phyloP scores from a whole-genome alignment of 768 basidiomycete species.

The Trichaptum fuscoviolaceum region DNA sequence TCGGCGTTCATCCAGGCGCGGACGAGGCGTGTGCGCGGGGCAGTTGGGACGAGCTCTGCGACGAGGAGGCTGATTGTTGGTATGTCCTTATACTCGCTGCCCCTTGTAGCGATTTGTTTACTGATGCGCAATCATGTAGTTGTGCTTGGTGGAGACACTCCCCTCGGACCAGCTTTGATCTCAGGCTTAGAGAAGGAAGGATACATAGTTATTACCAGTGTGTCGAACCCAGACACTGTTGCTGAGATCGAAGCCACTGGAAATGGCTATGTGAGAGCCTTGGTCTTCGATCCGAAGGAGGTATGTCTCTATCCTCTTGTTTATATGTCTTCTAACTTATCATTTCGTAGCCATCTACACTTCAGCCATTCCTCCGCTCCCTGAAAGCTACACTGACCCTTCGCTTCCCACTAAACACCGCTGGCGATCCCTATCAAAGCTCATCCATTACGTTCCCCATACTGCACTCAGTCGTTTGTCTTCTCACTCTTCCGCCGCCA shows the following conservation, averaged over 20 bases:
- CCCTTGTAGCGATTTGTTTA: background rate
- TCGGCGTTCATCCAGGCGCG: conserved; percentile 16
- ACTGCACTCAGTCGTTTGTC: conserved; percentile 73
- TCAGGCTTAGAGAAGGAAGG: conserved; percentile 70
- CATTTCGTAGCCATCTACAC: conserved; percentile 53
- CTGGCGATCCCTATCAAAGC: conserved; percentile 68
- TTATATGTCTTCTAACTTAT: conserved; percentile 3
- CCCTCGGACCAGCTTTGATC: conserved; percentile 67
- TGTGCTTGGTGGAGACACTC: conserved; percentile 75
- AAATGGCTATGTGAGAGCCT: conserved; percentile 73
- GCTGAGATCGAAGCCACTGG: conserved; percentile 56
- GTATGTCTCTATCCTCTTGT: conserved; percentile 31
- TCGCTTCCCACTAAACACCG: conserved; percentile 69
- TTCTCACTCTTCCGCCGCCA: conserved; percentile 51
- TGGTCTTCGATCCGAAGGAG: conserved; percentile 77
- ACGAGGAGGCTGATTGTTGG: conserved; percentile 34
- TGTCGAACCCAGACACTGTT: conserved; percentile 62
- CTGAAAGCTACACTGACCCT: conserved; percentile 74
- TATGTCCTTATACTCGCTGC: conserved; percentile 9
- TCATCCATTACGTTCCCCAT: conserved; percentile 61
- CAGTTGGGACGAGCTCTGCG: conserved; percentile 18
- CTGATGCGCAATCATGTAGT: conserved; percentile 36
- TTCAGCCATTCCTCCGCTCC: conserved; percentile 76
- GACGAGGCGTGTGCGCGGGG: background rate
- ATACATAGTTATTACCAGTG: conserved; percentile 80